Base-by-base conservation (phyloP, 2,329 filamentous ascomycete species). In the Elsinoe ampelina region DNA sequence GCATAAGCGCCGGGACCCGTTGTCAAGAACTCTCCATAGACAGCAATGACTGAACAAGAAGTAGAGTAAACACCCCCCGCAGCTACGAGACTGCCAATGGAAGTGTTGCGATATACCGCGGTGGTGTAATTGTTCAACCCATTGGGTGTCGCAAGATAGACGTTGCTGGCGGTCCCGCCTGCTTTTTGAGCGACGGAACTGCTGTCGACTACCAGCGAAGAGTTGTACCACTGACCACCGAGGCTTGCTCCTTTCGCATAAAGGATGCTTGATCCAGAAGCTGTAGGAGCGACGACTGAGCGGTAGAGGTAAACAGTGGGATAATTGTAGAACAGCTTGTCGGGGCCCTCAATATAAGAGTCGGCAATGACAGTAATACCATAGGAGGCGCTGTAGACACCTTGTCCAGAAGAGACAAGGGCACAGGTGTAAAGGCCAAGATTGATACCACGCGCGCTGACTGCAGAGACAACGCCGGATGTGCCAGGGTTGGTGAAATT, bases 391-490 rank as follows among this genome's bases (percentile, higher is more conserved):
- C 61, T 66, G 8, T 70, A 63, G 2, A 63, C 65, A 20, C 62
- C 61, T 8, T 59, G 61, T 10, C 74, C 72, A 0, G 70, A 67
- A 3, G 73, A 69, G 3, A 76, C 62, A 3, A 77, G 67, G 17
- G 73, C 69, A 39, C 73, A 76, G 15, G 67, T 66, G 59, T 77
- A 76, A 48, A 75, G 72, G 1, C 68, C 71, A 17, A 72, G 70
- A 5, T 75, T 72, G n/a, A 61, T 65, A 15, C 75, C 74, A 4
- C 61, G 66, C 1, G 70, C 63, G 1, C 66, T 69, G 8, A 64
- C 63, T n/a, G 65, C 63, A 2, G 59, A 58, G 19, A 50, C 52
- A 26, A 62, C 58, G 7, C 63, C 64, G 2, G 58, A 51, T 11
- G 67, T 61, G 36, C 61, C 63, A 10, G 64, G 64, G 58, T 71